Evolutionary conservation across 805 yeast species (phyloP), one percentile per base, ranked within the genome.

Genomic region (Sugiyamaella boreocaroliniensis): DNA sequence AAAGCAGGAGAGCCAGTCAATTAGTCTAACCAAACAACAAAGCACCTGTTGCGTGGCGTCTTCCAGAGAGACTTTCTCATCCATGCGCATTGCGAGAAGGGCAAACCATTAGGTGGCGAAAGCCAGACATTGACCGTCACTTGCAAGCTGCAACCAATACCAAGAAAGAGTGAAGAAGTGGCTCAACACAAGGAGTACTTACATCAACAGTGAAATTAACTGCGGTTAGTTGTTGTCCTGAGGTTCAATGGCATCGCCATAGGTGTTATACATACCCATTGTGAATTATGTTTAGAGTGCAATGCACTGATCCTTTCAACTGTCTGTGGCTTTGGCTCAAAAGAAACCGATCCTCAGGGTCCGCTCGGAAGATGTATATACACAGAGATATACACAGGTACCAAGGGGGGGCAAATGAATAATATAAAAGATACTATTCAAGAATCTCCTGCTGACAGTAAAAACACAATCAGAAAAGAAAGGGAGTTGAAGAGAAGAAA

Each of bases 231-330:
- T 51, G 37, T 4, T 9, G 37, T 32, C 11, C 37, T 11, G n/a
- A 10, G 12, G 37, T 11, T 9, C 37, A 32, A 32, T 32, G 37
- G n/a, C 37, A 11, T 32, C 11, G n/a, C n/a, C 12, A 9, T 14
- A 32, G n/a, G 8, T 2, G 12, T 19, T 14, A 40, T 47, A 61
- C 67, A 41, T 61, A 64, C 67, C 68, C 68, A 64, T 64, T 57
- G 55, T 63, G 59, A 58, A 61, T 50, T 47, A 53, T 49, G 43
- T 48, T 53, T 57, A 43, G 18, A 41, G 53, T 53, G 53, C 46
- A 29, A n/a, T 16, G 29, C 47, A 44, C 47, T 44, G 22, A 18
- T 41, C 43, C 47, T 29, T 19, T 44, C 20, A 22, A 44, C 18
- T 20, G 47, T 44, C 29, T 44, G 15, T 44, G 22, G 18, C 16